Conservation (phyloP, 106 monocot genomes). For the Chionographis japonica region DNA sequence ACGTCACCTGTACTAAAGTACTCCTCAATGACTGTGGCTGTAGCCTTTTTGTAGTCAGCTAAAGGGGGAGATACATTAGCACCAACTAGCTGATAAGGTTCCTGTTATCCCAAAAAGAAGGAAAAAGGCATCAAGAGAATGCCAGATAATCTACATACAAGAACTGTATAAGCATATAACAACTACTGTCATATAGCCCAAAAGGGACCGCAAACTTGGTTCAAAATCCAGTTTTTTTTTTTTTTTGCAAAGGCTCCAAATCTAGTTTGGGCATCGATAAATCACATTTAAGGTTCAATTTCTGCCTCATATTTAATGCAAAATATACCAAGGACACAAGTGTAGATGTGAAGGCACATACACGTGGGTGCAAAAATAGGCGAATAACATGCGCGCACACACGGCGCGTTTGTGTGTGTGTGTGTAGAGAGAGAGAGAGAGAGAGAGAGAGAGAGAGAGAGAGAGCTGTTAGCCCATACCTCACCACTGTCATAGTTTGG, state of each 20-base stretch:
- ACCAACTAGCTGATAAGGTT: slow-evolving; percentile 54
- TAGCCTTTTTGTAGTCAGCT: slow-evolving; percentile 58
- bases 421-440: no score
- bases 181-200: not conserved
- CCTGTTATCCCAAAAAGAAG: slow-evolving; percentile 15
- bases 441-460: not conserved
- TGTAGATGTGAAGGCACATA: no score
- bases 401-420: no score
- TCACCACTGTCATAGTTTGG: slow-evolving; percentile 53
- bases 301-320: no score
- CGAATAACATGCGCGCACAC: no score
- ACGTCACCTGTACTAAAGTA: slow-evolving; percentile 86
- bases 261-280: no score
- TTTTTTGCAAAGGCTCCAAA: no score
- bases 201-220: no score
- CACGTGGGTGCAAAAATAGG: no score
- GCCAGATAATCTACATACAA: not conserved
- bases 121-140: not conserved
- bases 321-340: no score
- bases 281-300: no score
- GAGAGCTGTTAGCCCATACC: slow-evolving; percentile 11
- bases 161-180: not conserved
- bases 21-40: slow-evolving; percentile 57
- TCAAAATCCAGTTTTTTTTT: no score
- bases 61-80: slow-evolving; percentile 29